Conservation (phyloP, 2,329 filamentous ascomycete species). For the Dothistroma pini region DNA sequence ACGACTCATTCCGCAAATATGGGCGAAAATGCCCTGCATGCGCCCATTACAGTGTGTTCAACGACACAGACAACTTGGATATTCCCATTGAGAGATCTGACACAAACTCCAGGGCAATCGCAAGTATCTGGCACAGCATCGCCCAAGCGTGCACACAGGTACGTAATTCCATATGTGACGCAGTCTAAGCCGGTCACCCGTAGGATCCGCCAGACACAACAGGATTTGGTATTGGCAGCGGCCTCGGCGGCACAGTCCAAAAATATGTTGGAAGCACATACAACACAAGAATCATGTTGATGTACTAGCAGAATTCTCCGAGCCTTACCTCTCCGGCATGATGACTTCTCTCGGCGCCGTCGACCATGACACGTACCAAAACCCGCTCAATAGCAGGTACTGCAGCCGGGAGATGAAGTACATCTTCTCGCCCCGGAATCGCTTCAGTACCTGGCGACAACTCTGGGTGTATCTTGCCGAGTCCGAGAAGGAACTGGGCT, state of each 20-base stretch:
- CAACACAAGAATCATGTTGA: background rate
- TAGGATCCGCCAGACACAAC: too few relatives aligned
- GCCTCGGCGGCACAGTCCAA: background rate
- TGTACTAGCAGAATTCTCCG: background rate
- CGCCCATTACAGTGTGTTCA: background rate
- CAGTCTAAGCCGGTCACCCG: too few relatives aligned
- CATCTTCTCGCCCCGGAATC: conserved; percentile 73
- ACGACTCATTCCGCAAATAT: background rate
- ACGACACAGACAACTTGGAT: background rate
- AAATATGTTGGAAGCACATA: background rate
- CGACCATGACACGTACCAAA: conserved; percentile 14
- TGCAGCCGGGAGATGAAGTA: conserved; percentile 69
- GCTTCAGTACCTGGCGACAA: conserved; percentile 75
- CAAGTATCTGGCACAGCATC: conserved; percentile 1
- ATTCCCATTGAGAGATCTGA: background rate
- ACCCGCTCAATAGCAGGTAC: conserved; percentile 66
- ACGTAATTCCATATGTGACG: background rate
- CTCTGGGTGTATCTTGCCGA: conserved; percentile 85
- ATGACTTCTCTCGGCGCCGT: conserved; percentile 6
- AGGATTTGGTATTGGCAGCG: background rate
- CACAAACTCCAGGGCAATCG: background rate
- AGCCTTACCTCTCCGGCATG: conserved; percentile 7
- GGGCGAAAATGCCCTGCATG: background rate
- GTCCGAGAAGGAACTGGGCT: conserved; percentile 73
- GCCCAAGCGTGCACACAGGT: conserved; percentile 3